Evolutionary conservation across 2,329 filamentous ascomycete species (phyloP), one percentile per base, ranked within the genome.

Genomic region (Aspergillus sp.): DNA sequence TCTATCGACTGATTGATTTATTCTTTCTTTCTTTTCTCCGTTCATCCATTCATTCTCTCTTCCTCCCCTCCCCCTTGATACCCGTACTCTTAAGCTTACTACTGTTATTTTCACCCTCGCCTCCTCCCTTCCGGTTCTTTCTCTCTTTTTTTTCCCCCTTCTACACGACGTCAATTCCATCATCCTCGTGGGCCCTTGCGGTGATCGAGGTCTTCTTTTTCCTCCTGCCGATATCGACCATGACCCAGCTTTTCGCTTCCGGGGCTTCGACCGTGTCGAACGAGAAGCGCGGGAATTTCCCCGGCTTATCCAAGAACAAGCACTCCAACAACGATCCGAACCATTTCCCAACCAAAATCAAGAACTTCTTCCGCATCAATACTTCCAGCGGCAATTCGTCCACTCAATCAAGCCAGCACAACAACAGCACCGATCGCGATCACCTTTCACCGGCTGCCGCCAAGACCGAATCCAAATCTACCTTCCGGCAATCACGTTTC

Each of bases 401-500:
- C 7, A 7, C 32, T 47, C 67, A 68, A 48, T 68, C 50, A 32
- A 58, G 51, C 42, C 56, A 58, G 44, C 52, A 57, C 34, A 52
- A 56, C 43, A 54, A 53, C 43, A 56, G 60, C 29, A 57, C 57
- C 12, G 58, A 66, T 46, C 56, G 61, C 12, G 66, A 66, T 39
- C 70, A 73, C 48, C 62, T 66, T 48, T 66, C 72, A 56, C 62
- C 68, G 29, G 62, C 66, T 5, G 70, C 69, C 3, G 66, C 71
- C 53, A 81, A 81, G 65, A 69, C 77, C 51, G 80, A 85, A 57
- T 70, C 69, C 58, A 88, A 86, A 66, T 78, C 77, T 55, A 77
- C 80, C 46, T 86, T 89, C 65, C 82, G 88, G 59, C 88, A 94
- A 67, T 93, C 86, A 55, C 82, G 88, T 61, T 94, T 95, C 73